These are phyloP conservation scores for Sclerotinia trifoliorum DNA, from an alignment of 2,329 filamentous ascomycete species.

Conservation along the genomic window DNA sequence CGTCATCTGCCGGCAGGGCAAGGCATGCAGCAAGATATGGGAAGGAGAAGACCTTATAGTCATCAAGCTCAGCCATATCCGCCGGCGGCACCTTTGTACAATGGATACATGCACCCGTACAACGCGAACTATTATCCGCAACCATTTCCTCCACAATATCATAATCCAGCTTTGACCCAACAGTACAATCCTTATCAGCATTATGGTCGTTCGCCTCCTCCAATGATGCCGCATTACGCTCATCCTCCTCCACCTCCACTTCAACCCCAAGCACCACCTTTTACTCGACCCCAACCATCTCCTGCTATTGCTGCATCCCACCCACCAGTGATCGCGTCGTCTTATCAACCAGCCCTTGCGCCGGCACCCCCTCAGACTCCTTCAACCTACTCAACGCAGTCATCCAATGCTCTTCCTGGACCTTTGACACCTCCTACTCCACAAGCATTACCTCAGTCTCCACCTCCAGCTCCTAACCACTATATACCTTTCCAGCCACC, in stretches of 20 bases:
- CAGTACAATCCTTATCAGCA: slow-evolving; percentile 46
- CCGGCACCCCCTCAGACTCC: slow-evolving; percentile 44
- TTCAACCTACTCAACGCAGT: slow-evolving; percentile 39
- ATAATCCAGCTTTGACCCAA: slow-evolving; percentile 49
- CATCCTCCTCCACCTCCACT: slow-evolving; percentile 43
- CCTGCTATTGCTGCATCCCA: slow-evolving; percentile 56
- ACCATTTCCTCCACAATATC: slow-evolving; percentile 60
- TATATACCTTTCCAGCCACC: slow-evolving; percentile 48
- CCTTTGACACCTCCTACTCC: slow-evolving; percentile 50
- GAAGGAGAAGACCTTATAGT: slow-evolving; percentile 39
- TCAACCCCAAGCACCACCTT: slow-evolving; percentile 38
- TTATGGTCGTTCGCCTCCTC: slow-evolving; percentile 52
- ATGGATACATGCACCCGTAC: slow-evolving; percentile 52
- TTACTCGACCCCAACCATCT: slow-evolving; percentile 52
- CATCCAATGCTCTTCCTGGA: slow-evolving; percentile 33
- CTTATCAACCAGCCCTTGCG: slow-evolving; percentile 51
- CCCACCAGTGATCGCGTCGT: slow-evolving; percentile 44
- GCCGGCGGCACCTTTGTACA: slow-evolving; percentile 48
- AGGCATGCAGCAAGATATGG: slow-evolving; percentile 44
- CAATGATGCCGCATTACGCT: slow-evolving; percentile 53
- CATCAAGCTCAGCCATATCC: slow-evolving; percentile 46
- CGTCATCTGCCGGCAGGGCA: slow-evolving; percentile 77
- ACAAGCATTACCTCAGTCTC: slow-evolving; percentile 39
- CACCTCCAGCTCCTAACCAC: slow-evolving; percentile 29
- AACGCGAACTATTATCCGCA: slow-evolving; percentile 51